These are phyloP conservation scores for Ophiosphaerella herpotricha DNA, from an alignment of 2,329 filamentous ascomycete species.

Conservation along the genomic window DNA sequence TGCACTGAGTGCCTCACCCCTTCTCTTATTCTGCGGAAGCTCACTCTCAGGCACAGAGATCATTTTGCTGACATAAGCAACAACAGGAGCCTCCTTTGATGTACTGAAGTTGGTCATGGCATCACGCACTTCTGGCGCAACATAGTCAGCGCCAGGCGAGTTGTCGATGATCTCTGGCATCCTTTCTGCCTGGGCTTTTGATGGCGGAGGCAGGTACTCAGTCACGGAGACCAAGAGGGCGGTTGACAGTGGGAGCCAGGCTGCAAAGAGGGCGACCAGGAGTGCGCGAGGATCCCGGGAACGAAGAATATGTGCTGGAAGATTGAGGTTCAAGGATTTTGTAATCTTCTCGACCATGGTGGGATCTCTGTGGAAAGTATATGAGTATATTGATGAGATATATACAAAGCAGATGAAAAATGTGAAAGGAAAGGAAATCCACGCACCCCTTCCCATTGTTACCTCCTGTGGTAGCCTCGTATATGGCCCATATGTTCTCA, in stretches of 20 bases:
- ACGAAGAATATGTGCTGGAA: conserved; percentile 81
- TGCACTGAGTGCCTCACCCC: conserved; percentile 70
- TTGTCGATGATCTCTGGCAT: conserved; percentile 78
- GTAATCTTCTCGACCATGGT: conserved; percentile 89
- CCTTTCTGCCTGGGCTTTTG: conserved; percentile 75
- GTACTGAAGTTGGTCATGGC: conserved; percentile 83
- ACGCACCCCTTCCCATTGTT: conserved; percentile 78
- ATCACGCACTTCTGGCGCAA: conserved; percentile 71
- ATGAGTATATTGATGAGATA: conserved; percentile 49
- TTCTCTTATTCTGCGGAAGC: conserved; percentile 81
- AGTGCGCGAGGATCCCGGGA: conserved; percentile 83
- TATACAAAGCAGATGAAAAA: conserved; percentile 34
- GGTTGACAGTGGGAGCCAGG: conserved; percentile 91
- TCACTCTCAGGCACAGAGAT: conserved; percentile 93
- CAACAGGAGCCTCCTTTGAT: conserved; percentile 72
- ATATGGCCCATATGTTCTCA: conserved; percentile 95
- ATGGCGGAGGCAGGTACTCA: conserved; percentile 87
- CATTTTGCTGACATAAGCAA: conserved; percentile 98
- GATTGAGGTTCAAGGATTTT: conserved; percentile 82
- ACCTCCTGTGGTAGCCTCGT: conserved; percentile 84
- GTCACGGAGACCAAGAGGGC: conserved; percentile 92
- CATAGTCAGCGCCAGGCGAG: conserved; percentile 75
- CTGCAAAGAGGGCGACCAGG: conserved; percentile 82
- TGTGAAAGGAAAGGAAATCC: conserved; percentile 45
- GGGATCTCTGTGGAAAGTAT: conserved; percentile 64